Base-by-base conservation (phyloP, 352 stramenopile species). In the Pythium aquatile region DNA sequence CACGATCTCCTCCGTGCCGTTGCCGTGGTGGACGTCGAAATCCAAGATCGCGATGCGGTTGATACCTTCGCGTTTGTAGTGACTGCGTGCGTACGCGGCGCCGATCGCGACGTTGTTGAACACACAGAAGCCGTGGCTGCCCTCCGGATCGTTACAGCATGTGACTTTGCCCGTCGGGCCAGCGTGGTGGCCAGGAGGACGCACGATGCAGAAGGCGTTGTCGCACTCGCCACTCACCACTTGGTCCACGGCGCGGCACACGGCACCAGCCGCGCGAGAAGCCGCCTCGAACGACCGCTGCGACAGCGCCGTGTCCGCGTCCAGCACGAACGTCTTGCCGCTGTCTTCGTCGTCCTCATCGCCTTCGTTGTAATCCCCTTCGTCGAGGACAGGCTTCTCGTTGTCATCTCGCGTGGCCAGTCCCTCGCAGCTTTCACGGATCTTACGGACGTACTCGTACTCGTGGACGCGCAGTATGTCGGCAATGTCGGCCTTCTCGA, bases 11-110 rank as follows among this genome's bases (percentile, higher is more conserved):
- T 99, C 96, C 0, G 97, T 99, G 16, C 97, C 97, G 78, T 99
- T 99, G 51, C 97, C 89, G 72, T 99, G 97, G 71, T 99, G 97
- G 28, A 99, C 96, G 75, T 99, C 97, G 85, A 99, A 99, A 69
- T 99, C 97, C 46, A 99, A 72, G 66, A 99, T 98, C 4, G 96
- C 97, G 48, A 99, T 83, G 57, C 91, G 92, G 57, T 96, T 73
- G 51, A 99, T 94, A 2, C 91, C 91, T 53, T 88, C 76, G 61
- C 91, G 85, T 58, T 96, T 90, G 63, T 98, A 96, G 73, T 98
- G 90, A 35, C 79, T 90, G 44, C 94, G 83, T 32, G 97, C 97
- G 75, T 99, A 99, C 1, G 96, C 94, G 29, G 96, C 97, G 40
- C 90, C 97, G 62, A 99, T 97, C 16, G 96, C 97, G 46, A 99